Base-by-base conservation (phyloP, 2,329 filamentous ascomycete genomes). In the Colletotrichum melonis region DNA sequence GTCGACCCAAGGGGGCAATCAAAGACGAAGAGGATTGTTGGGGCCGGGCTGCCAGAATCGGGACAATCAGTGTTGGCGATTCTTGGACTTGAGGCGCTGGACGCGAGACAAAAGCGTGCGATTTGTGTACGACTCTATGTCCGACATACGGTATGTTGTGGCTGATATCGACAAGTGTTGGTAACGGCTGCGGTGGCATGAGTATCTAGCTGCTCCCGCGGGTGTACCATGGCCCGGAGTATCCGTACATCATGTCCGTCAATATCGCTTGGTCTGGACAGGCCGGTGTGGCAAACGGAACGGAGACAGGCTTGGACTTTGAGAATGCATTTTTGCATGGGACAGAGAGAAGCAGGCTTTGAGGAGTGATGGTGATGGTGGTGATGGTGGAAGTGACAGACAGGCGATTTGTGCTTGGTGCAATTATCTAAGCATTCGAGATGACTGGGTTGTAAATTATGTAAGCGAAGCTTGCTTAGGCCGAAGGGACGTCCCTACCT, bases 241-340 rank as follows among this genome's bases (percentile, higher is more conserved):
- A 14, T 56, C 30, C 16, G 32, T 26, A 35, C 28, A 32, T 8
- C 35, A 67, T 38, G 26, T 24, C 24, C 24, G 30, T 12, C 12
- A 55, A 46, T 24, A 42, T 35, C 55, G 32, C 16, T 70, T 55
- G 68, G 28, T 65, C 19, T 69, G 6, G 59, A 55, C 54, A 65
- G 24, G 42, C 56, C 55, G 63, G 56, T 30, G 30, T 32, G 64
- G 57, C 16, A 57, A 62, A 38, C 69, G 64, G 63, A 72, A 72
- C 69, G 35, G 69, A 72, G 68, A 72, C 69, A 35, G 69, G 65
- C 63, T 59, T 67, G 64, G 57, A 35, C 32, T 49, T 56, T 24
- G 57, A 28, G 32, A 6, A 38, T 46, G 28, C 35, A 32, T 42
- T 19, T 28, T 57, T 57, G 46, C 54, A 54, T 62, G 32, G 63